Conservation (phyloP, 2,329 filamentous ascomycete species). For the Arthroderma uncinatum region DNA sequence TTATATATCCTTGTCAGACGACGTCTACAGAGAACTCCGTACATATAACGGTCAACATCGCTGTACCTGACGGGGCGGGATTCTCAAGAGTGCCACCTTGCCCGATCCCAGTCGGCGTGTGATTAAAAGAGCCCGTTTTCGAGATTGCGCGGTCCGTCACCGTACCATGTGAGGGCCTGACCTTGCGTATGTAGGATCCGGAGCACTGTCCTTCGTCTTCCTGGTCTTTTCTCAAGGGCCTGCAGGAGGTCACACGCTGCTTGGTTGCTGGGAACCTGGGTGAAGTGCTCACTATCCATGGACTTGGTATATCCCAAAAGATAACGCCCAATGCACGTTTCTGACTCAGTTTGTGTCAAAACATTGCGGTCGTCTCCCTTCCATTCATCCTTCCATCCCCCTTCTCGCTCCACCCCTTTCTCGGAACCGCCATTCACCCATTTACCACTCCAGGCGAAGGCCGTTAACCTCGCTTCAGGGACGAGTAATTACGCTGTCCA, state of each 20-base stretch:
- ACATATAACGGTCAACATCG: not conserved
- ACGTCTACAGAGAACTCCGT: no score
- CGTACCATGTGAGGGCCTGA: slow-evolving; percentile 5
- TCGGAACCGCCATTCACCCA: not conserved
- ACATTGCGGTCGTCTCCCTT: not conserved
- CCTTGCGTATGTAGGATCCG: not conserved
- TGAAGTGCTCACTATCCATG: not conserved
- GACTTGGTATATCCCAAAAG: not conserved
- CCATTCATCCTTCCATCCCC: slow-evolving; percentile 3
- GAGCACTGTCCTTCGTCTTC: not conserved
- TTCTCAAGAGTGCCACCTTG: not conserved
- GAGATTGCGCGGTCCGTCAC: not conserved
- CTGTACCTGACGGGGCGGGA: not conserved
- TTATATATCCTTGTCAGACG: not conserved
- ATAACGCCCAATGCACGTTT: not conserved
- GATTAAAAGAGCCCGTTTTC: not conserved
- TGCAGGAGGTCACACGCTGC: slow-evolving; percentile 3
- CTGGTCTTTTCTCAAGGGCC: not conserved
- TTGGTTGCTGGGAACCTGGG: not conserved
- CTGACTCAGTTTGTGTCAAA: slow-evolving; percentile 5
- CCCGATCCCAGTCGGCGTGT: not conserved
- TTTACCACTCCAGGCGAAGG: not conserved
- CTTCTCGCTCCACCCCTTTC: not conserved
- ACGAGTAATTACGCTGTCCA: not conserved
- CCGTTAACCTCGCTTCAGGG: not conserved